A percentile compares a stretch with the other conserved stretches of the same genome.
Evolutionary conservation across 345 rosid genomes (phyloP).

Genomic region (Rhodamnia argentea): DNA sequence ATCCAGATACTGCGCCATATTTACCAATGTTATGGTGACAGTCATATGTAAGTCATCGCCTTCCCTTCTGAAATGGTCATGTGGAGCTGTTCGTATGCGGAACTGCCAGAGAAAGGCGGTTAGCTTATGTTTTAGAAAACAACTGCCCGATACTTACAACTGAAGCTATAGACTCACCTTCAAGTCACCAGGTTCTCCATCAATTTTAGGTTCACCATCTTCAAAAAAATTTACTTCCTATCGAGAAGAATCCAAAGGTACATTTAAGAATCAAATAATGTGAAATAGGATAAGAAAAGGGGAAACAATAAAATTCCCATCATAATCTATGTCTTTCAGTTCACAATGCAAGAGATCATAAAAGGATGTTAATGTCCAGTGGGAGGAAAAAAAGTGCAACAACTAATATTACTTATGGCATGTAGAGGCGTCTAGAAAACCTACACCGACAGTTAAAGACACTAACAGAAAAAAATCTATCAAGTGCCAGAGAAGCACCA

Average conservation of each 20-base stretch:
- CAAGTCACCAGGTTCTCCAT: constrained; percentile 97
- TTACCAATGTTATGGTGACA: constrained; percentile 85
- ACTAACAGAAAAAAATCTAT: background rate
- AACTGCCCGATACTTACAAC: background rate
- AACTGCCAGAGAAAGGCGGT: constrained; percentile 39
- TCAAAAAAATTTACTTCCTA: constrained; percentile 95
- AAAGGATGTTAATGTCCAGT: background rate
- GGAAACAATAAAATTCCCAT: background rate
- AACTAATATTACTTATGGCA: background rate
- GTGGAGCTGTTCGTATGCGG: constrained; percentile 82
- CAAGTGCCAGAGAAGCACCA: background rate
- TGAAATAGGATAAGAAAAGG: background rate
- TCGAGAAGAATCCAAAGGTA: constrained; percentile 3
- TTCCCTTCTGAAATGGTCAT: constrained; percentile 70
- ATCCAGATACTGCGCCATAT: background rate
- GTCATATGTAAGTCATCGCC: constrained; percentile 82
- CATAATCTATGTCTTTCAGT: background rate
- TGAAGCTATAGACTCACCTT: constrained; percentile 41
- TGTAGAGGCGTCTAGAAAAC: background rate
- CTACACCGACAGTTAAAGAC: background rate
- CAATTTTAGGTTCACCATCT: constrained; percentile 91
- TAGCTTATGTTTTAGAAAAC: background rate
- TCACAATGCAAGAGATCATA: background rate
- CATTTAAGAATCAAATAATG: background rate
- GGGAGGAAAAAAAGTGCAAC: background rate